Evolutionary conservation across 2,329 filamentous ascomycete species (phyloP), one percentile per base, ranked within the genome.

Genomic region (Fusarium avenaceum): DNA sequence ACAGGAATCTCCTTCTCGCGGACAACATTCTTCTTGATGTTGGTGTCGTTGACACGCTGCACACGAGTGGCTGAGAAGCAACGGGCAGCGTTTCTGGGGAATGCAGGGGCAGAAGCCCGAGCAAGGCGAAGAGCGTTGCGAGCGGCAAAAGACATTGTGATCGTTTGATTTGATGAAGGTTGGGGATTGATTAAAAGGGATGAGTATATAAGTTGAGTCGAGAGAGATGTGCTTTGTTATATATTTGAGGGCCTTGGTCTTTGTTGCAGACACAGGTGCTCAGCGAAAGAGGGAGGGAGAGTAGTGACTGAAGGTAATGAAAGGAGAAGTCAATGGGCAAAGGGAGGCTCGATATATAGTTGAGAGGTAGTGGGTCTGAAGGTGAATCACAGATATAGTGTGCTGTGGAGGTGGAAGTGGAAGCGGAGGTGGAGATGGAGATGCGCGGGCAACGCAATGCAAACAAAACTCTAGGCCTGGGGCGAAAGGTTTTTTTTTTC

Each of bases 1-100:
- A 87, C 85, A 28, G 86, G 85, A 17, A 88, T 79, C 73, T 87
- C 84, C 69, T 84, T 85, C 79, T 88, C 85, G 66, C 82, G 83
- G 65, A 88, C 83, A 14, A 86, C 84, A 60, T 83, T 84, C 71
- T 81, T 84, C 75, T 83, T 86, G 67, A 79, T 80, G 43, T 75
- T 63, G n/a, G 79, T 80, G 70, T 80, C 78, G 47, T 76, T 74
- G 33, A 80, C 78, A 57, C 72, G 74, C 63, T 69, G 71, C 66
- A 69, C 43, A 43, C 72, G 67, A 14, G 77, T 75, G 65, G 64
- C 67, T 19, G 79, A 78, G 67, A 80, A 79, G 72, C 73, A 72
- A 57, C 78, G 78, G 32, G 67, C 71, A 35, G 67, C 69, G 39
- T 65, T 68, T 55, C 73, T 67, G 50, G 72, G 64, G 51, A 71